phyloP scores from a whole-genome alignment of 768 basidiomycete genomes.

The Ramaria rubella region DNA sequence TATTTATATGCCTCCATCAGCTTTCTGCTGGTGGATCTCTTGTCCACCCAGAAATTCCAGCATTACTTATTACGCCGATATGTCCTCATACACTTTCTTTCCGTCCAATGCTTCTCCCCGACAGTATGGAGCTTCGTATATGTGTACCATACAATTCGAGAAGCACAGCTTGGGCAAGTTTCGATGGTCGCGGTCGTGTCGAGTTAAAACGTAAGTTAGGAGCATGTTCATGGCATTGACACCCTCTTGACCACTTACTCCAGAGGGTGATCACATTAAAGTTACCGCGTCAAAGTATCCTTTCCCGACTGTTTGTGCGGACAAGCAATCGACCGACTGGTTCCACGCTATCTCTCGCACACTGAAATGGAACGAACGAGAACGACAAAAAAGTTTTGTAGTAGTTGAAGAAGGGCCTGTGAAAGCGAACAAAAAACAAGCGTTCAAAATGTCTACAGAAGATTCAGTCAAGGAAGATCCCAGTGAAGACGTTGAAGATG shows the following conservation, averaged over 20 bases:
- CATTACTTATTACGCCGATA: conserved; percentile 92
- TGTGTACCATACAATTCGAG: conserved; percentile 99
- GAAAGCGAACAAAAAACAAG: conserved; percentile 26
- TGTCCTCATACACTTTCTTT: conserved; percentile 98
- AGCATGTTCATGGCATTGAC: neutral
- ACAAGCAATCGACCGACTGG: conserved; percentile 98
- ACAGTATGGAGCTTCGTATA: conserved; percentile 96
- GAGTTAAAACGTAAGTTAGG: conserved; percentile 81
- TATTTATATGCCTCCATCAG: conserved; percentile 25
- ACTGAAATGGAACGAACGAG: conserved; percentile 98
- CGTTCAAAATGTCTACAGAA: conserved; percentile 9
- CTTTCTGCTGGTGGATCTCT: conserved; percentile 96
- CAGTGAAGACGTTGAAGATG: conserved; percentile 33
- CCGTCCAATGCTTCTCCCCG: conserved; percentile 96
- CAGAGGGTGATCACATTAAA: conserved; percentile 99
- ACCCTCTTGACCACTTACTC: conserved; percentile 11
- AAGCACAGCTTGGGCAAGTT: conserved; percentile 98
- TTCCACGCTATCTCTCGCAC: conserved; percentile 96
- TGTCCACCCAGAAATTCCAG: conserved; percentile 96
- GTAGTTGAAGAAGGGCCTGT: conserved; percentile 85
- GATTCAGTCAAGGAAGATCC: conserved; percentile 27
- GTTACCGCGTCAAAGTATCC: conserved; percentile 95
- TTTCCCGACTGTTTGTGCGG: conserved; percentile 96
- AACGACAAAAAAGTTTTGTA: conserved; percentile 97
- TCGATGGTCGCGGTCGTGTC: conserved; percentile 93